Evolutionary conservation across 2,329 filamentous ascomycete genomes (phyloP).

Genomic region (Colletotrichum lupini): DNA sequence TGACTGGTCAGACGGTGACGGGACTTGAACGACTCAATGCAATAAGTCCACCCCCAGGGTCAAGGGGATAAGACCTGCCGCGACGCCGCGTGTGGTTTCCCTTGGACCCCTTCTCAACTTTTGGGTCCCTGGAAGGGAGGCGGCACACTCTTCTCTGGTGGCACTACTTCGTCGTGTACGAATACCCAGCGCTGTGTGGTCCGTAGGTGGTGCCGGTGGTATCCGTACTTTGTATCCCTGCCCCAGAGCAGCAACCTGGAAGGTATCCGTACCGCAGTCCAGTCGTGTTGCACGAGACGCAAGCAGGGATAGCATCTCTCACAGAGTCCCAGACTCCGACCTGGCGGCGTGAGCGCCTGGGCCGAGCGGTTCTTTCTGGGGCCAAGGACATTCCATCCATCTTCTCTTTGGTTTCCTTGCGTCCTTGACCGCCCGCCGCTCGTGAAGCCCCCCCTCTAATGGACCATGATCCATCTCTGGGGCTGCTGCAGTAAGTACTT

Average conservation of each 20-base stretch:
- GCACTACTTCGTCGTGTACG: not conserved
- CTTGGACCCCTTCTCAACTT: slow-evolving; percentile 26
- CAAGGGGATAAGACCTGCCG: not conserved
- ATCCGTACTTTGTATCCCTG: not conserved
- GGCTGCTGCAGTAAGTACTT: not conserved
- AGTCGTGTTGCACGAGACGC: slow-evolving; percentile 28
- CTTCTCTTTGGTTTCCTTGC: slow-evolving; percentile 33
- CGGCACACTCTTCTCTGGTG: slow-evolving; percentile 2
- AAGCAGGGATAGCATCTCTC: slow-evolving; percentile 31
- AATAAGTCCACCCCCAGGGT: slow-evolving; percentile 26
- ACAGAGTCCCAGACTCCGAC: slow-evolving; percentile 27
- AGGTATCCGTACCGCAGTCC: not conserved
- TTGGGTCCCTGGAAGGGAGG: slow-evolving; percentile 1
- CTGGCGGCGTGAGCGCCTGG: slow-evolving; percentile 36
- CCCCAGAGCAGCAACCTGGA: no score
- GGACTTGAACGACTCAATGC: slow-evolving; percentile 12
- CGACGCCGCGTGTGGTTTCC: not conserved
- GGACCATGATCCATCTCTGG: not conserved
- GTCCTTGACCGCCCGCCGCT: slow-evolving; percentile 32
- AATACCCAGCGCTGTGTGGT: not conserved
- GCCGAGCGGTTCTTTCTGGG: slow-evolving; percentile 35
- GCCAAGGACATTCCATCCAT: slow-evolving; percentile 37
- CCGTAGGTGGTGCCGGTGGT: not conserved
- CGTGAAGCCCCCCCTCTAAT: not conserved
- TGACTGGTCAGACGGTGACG: slow-evolving; percentile 15